Percentiles rank a stretch among this genome's conserved stretches.
phyloP scores from a whole-genome alignment of 2,329 filamentous ascomycete genomes.

The Colletotrichum melonis region DNA sequence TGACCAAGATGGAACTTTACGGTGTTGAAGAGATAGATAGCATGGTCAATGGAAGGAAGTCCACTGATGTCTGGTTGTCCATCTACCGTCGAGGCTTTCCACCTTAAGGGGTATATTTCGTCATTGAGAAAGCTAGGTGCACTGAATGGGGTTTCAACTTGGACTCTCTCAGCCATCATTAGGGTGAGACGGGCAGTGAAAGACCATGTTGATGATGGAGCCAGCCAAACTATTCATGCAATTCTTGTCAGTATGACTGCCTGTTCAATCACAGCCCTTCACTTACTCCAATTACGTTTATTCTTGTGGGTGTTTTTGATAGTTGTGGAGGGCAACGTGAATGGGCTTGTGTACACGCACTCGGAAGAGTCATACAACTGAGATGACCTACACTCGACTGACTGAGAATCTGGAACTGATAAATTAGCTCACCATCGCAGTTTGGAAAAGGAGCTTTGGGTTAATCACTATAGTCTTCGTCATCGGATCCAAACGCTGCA shows the following conservation, averaged over 20 bases:
- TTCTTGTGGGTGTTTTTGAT: background rate
- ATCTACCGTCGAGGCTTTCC: too few relatives aligned
- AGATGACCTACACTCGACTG: background rate
- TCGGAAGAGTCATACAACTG: background rate
- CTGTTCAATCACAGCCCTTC: background rate
- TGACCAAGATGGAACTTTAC: constrained; percentile 53
- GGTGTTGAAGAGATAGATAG: constrained; percentile 41
- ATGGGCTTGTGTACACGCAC: background rate
- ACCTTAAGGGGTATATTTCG: too few relatives aligned
- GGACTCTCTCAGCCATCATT: too few relatives aligned
- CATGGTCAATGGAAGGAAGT: too few relatives aligned
- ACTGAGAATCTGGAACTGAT: background rate
- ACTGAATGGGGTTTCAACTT: too few relatives aligned
- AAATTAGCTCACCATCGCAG: background rate
- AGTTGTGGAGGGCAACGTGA: background rate
- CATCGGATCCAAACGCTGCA: background rate
- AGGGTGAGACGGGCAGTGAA: too few relatives aligned
- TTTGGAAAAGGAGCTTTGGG: background rate
- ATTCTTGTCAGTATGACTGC: too few relatives aligned
- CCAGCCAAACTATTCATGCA: too few relatives aligned
- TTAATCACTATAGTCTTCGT: background rate
- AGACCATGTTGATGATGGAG: too few relatives aligned
- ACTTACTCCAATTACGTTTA: background rate
- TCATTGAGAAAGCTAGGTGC: too few relatives aligned
- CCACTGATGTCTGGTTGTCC: too few relatives aligned